Evolutionary conservation across 306 rosid species (phyloP).

Genomic region (Trichosanthes truncata): DNA sequence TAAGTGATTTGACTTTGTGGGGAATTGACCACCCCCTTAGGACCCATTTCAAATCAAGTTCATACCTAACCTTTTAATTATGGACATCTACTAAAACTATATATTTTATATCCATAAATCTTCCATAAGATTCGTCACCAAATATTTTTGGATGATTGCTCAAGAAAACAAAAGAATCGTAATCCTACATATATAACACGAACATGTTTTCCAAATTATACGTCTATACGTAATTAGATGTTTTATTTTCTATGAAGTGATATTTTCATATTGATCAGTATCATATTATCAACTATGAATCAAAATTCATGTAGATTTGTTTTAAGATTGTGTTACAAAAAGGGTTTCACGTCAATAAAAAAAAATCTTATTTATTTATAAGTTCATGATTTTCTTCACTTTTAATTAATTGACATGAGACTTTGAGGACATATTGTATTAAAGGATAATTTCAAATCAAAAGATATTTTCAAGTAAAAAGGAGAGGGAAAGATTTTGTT

Average conservation of each 20-base stretch:
- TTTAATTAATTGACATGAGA: background rate
- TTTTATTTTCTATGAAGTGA: no score
- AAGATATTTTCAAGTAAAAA: background rate
- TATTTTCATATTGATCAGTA: no score
- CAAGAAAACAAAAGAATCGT: no score
- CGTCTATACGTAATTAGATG: no score
- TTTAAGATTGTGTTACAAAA: no score
- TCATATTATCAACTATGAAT: no score
- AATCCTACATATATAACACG: no score
- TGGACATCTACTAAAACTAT: background rate
- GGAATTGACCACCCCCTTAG: background rate
- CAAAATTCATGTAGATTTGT: no score
- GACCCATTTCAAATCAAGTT: slow-evolving; percentile 7
- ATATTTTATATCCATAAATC: background rate
- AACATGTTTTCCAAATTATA: no score
- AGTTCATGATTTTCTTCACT: background rate
- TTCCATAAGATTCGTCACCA: no score
- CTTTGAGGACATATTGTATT: no score
- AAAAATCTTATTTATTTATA: background rate
- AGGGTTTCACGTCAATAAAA: background rate
- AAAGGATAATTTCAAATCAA: background rate
- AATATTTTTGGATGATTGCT: no score
- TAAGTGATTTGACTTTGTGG: background rate
- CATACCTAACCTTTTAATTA: background rate
- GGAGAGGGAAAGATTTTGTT: background rate